Evolutionary conservation across 306 rosid genomes (phyloP), one percentile per base, ranked within the genome.

Genomic region (Mucuna pruriens): DNA sequence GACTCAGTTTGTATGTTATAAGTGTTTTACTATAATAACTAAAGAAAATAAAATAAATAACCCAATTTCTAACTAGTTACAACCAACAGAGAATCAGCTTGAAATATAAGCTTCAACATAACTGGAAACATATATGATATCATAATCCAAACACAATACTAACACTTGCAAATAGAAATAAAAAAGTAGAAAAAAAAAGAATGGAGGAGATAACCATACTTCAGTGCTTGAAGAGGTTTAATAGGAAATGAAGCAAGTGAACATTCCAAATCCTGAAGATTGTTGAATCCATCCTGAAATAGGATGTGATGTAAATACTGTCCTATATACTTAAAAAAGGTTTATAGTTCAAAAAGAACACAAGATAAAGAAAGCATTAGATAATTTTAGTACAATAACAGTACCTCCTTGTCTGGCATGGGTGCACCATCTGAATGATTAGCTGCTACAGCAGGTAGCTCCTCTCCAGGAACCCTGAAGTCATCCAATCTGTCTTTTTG

Each of bases 161-260:
- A 54, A 42, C 44, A 61, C 61, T 44, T 12, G n/a, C 71, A 80
- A 25, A 73, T 57, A 11, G 7, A 42, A 46, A 49, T 0, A 54
- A 19, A 49, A 5, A 42, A 48, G 40, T 26, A 54, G 42, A 77
- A 25, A 51, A 26, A 46, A 3, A 57, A 62, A 65, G 22, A 7
- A 13, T 6, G 8, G 49, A 66, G 44, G 34, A 82, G 85, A 74
- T 19, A 48, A 61, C 62, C 92, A 78, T 94, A 94, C 98, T 94
- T 91, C 31, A 92, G 97, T 82, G 97, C 98, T 86, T 88, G 84
- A 80, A 94, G 96, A 80, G 97, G 97, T 86, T 87, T 92, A 20
- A 73, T 88, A 38, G 99, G 97, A 85, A 96, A 92, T 75, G 99
- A 90, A 75, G 97, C 87, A 84, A 96, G 86, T 25, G 99, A 95